Evolutionary conservation across 1,284 basidiomycete species (phyloP).

Genomic region (Apiotrichum sp.): DNA sequence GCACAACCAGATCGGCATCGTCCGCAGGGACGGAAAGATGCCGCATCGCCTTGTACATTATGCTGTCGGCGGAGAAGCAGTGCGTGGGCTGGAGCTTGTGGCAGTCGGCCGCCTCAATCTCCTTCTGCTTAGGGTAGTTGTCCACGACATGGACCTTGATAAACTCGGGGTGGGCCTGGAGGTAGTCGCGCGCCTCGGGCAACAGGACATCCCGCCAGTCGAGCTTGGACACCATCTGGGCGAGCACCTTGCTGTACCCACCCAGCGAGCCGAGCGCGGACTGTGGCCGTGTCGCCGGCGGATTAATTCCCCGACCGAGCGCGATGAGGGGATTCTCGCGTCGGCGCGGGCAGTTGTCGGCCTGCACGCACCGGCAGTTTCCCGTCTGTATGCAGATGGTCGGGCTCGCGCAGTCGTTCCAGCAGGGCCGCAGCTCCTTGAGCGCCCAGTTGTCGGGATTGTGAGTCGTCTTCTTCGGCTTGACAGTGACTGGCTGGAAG

Average conservation of each 20-base stretch:
- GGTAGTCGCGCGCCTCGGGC: conserved; percentile 35
- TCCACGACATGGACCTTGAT: conserved; percentile 43
- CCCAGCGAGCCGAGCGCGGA: conserved; percentile 24
- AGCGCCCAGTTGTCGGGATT: conserved; percentile 37
- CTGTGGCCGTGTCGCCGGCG: background rate
- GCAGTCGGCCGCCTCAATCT: conserved; percentile 35
- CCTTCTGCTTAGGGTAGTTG: conserved; percentile 31
- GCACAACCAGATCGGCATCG: conserved; percentile 48
- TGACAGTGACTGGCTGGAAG: background rate
- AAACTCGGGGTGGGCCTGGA: conserved; percentile 30
- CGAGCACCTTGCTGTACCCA: conserved; percentile 25
- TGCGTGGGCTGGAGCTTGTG: conserved; percentile 38
- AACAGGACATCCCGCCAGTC: conserved; percentile 42
- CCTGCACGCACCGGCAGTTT: conserved; percentile 43
- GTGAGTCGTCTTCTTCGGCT: background rate
- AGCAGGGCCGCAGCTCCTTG: conserved; percentile 41
- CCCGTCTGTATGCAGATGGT: conserved; percentile 46
- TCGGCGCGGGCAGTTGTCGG: conserved; percentile 36
- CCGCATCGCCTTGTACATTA: conserved; percentile 42
- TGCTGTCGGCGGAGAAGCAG: conserved; percentile 46
- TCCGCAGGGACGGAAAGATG: conserved; percentile 40
- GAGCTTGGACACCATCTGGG: conserved; percentile 22
- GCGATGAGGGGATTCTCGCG: conserved; percentile 34
- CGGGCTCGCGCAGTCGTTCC: conserved; percentile 45
- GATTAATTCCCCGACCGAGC: conserved; percentile 11